phyloP scores from a whole-genome alignment of 805 yeast species.

The Candida ovalis region DNA sequence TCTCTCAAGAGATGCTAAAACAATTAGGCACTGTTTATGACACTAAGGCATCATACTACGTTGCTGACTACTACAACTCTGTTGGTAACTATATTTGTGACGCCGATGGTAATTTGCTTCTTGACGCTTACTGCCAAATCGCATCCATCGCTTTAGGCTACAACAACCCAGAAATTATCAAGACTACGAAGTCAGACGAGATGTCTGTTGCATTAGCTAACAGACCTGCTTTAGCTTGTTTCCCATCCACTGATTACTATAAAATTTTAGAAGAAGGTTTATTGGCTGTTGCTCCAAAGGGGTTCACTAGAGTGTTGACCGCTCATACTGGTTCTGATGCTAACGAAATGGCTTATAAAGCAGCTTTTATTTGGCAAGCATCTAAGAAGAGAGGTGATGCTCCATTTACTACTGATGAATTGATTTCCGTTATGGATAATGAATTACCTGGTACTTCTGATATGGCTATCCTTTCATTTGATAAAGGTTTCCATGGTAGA shows the following conservation, averaged over 20 bases:
- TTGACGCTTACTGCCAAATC: constrained; percentile 70
- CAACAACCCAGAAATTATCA: constrained; percentile 61
- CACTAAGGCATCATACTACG: constrained; percentile 58
- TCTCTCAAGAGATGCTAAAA: constrained; percentile 34
- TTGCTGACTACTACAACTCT: constrained; percentile 62
- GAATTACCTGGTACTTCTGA: constrained; percentile 50
- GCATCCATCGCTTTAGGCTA: constrained; percentile 70
- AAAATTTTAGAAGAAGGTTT: constrained; percentile 43
- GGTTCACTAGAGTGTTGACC: constrained; percentile 58
- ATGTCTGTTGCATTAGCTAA: constrained; percentile 64
- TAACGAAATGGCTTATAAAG: constrained; percentile 67
- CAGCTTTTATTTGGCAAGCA: constrained; percentile 63
- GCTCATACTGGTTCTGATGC: constrained; percentile 68
- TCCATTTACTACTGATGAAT: constrained; percentile 44
- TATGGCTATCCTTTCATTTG: constrained; percentile 49
- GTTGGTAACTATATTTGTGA: constrained; percentile 63
- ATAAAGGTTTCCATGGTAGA: constrained; percentile 55
- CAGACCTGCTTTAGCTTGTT: constrained; percentile 66
- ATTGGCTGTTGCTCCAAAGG: constrained; percentile 62
- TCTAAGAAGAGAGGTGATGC: constrained; percentile 43
- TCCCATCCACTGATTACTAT: constrained; percentile 55
- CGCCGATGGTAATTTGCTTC: constrained; percentile 57
- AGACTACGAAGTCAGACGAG: constrained; percentile 54
- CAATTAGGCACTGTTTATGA: constrained; percentile 50
- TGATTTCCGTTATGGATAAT: constrained; percentile 46